These are phyloP conservation scores for Hypoxylon sp. DNA, from an alignment of 2,329 filamentous ascomycete species.

Conservation along the genomic window DNA sequence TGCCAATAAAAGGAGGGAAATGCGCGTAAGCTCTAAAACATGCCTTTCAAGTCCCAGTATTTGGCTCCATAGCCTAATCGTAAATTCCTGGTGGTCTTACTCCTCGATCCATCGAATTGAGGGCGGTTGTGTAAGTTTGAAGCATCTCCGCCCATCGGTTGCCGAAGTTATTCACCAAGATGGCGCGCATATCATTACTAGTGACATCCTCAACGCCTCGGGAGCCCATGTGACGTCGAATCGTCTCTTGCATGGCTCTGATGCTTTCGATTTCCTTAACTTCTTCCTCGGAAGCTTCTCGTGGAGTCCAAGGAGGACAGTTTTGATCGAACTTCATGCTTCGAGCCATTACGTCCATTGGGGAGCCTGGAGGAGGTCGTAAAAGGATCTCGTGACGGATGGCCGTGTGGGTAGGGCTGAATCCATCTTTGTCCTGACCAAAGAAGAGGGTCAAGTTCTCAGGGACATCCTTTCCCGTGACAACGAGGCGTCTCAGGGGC, in stretches of 20 bases:
- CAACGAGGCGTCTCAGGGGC: slow-evolving; percentile 20
- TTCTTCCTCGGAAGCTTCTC: slow-evolving; percentile 22
- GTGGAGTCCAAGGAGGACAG: slow-evolving; percentile 29
- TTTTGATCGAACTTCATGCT: slow-evolving; percentile 10
- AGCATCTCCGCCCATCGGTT: background rate
- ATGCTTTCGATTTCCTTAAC: slow-evolving; percentile 12
- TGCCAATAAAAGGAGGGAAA: background rate
- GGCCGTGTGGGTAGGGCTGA: background rate
- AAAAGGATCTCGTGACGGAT: slow-evolving; percentile 20
- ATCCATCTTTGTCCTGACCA: slow-evolving; percentile 29
- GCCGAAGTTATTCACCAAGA: slow-evolving; percentile 21
- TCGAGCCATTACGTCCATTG: background rate
- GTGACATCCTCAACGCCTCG: slow-evolving; percentile 7
- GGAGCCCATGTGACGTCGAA: slow-evolving; percentile 20
- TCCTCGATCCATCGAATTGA: slow-evolving; percentile 19
- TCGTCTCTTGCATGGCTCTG: slow-evolving; percentile 27
- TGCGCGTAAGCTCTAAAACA: background rate
- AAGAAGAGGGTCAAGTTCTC: slow-evolving; percentile 42
- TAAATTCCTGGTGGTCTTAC: background rate
- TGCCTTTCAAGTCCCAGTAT: background rate
- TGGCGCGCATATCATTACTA: slow-evolving; percentile 12
- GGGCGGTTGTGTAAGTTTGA: background rate
- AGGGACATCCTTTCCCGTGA: slow-evolving; percentile 32
- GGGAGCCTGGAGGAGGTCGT: slow-evolving; percentile 19
- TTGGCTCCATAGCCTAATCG: background rate